Percentiles rank a stretch among this genome's conserved stretches.
These are phyloP conservation scores for Lolium multiflorum DNA, from an alignment of 176 grass and related monocot species.

Conservation along the genomic window DNA sequence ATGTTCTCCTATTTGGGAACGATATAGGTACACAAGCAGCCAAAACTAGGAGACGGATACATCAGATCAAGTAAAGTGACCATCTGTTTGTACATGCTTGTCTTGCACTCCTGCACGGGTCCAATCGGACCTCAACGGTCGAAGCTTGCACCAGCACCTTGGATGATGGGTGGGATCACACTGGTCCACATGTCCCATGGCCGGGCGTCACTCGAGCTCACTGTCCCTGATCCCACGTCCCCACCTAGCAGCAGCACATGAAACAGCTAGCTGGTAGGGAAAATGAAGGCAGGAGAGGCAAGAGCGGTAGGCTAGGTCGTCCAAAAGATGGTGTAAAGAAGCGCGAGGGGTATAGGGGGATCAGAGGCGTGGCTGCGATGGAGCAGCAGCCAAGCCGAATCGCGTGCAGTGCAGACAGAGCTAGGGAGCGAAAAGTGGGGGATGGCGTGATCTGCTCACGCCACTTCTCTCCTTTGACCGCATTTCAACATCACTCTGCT, in stretches of 20 bases:
- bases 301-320: background rate
- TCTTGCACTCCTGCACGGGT: background rate
- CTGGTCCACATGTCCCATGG: background rate
- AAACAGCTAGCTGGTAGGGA: background rate
- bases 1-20: background rate
- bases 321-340: background rate
- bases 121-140: background rate
- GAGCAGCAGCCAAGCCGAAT: background rate
- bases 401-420: background rate
- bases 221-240: background rate
- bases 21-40: background rate
- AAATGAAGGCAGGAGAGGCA: no score
- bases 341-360: background rate
- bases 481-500: background rate
- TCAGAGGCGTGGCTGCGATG: background rate
- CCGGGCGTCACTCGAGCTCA: no score
- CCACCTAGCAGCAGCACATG: constrained; percentile 11
- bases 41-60: constrained; percentile 11
- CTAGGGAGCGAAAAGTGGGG: background rate
- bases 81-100: constrained; percentile 17
- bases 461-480: constrained; percentile 23
- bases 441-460: constrained; percentile 37
- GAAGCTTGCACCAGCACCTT: background rate
- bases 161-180: background rate
- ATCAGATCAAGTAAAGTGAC: constrained; percentile 5